Conservation (phyloP, 495 filamentous ascomycete genomes). For the Aspergillus ostianus region DNA sequence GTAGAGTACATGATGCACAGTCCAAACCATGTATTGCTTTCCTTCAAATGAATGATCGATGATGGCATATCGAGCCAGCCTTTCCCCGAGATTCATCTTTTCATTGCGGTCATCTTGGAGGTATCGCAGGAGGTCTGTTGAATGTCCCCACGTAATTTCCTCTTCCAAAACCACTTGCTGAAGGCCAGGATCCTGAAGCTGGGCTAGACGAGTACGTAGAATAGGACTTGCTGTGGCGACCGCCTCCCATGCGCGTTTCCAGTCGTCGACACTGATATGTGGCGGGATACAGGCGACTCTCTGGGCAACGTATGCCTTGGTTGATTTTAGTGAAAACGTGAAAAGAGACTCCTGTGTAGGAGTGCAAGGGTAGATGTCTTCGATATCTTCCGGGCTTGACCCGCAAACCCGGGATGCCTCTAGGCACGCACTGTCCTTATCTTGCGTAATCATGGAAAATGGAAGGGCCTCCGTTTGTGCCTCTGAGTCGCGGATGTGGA, state of each 20-base stretch:
- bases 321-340: conserved; percentile 55
- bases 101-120: conserved; percentile 45
- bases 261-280: conserved; percentile 31
- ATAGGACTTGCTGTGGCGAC: conserved; percentile 49
- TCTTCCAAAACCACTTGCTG: conserved; percentile 58
- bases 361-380: conserved; percentile 61
- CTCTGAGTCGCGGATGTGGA: conserved; percentile 15
- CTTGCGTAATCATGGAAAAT: conserved; percentile 38
- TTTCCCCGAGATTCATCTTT: conserved; percentile 53
- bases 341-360: conserved; percentile 65
- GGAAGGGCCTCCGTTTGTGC: conserved; percentile 18
- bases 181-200: conserved; percentile 50
- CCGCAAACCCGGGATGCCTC: conserved; percentile 34
- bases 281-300: conserved; percentile 42
- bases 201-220: conserved; percentile 60
- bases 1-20: conserved; percentile 66
- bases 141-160: conserved; percentile 39
- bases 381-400: conserved; percentile 28
- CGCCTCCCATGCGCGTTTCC: conserved; percentile 50
- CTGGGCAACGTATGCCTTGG: conserved; percentile 58
- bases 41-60: conserved; percentile 34
- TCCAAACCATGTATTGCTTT: conserved; percentile 54
- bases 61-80: conserved; percentile 55
- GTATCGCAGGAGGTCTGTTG: conserved; percentile 45
- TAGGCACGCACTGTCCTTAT: conserved; percentile 24